Evolutionary conservation across 2,329 filamentous ascomycete species (phyloP).

Genomic region (Penicillium brasilianum): DNA sequence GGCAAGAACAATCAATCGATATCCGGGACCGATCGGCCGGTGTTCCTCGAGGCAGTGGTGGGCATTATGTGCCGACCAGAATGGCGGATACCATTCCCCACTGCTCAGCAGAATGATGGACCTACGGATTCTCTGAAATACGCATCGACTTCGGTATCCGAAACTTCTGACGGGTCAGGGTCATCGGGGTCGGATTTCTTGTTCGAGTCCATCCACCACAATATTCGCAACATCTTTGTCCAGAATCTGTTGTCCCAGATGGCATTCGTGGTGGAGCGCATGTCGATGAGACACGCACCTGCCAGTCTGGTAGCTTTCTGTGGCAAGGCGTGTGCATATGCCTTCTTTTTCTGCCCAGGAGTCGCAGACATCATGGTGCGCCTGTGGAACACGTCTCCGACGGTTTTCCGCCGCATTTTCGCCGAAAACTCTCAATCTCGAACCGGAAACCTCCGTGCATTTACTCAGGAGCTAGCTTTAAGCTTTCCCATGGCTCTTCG

Average conservation of each 20-base stretch:
- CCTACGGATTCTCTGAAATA: conserved; percentile 41
- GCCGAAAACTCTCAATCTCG: conserved; percentile 70
- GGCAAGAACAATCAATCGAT: conserved; percentile 76
- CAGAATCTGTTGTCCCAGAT: conserved; percentile 83
- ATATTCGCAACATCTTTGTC: conserved; percentile 84
- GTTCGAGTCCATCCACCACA: conserved; percentile 80
- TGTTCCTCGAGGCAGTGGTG: conserved; percentile 76
- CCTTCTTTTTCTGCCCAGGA: conserved; percentile 89
- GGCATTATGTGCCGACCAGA: conserved; percentile 87
- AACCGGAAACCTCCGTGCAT: conserved; percentile 52
- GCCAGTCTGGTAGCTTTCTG: conserved; percentile 81
- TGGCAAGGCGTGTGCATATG: conserved; percentile 88
- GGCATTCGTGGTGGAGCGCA: conserved; percentile 83
- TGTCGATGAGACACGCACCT: conserved; percentile 76
- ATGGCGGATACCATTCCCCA: conserved; percentile 76
- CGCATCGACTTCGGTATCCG: conserved; percentile 52
- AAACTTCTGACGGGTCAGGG: conserved; percentile 63
- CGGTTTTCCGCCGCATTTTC: conserved; percentile 72
- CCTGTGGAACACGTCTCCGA: conserved; percentile 75
- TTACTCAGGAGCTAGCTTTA: conserved; percentile 67
- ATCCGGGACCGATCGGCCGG: conserved; percentile 80
- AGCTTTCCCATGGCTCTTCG: conserved; percentile 72
- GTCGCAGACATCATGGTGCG: conserved; percentile 82
- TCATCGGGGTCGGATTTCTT: conserved; percentile 68
- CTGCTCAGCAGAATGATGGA: conserved; percentile 56